Evolutionary conservation across 2,329 filamentous ascomycete species (phyloP), one percentile per base, ranked within the genome.

Genomic region (Colletotrichum sp.): DNA sequence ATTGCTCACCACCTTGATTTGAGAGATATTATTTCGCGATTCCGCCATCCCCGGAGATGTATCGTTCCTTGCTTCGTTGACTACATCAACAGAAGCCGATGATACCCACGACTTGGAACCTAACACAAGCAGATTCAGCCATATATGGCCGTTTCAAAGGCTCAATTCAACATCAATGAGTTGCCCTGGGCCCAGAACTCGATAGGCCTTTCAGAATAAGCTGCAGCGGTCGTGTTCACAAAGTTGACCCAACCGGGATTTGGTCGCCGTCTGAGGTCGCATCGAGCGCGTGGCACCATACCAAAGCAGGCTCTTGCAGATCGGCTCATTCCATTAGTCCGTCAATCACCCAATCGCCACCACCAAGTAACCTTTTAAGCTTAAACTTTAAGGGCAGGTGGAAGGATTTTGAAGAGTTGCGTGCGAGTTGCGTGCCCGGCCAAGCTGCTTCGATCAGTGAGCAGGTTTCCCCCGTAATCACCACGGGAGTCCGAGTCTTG

Each of bases 341-440:
- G 16, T 21, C 9, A 18, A 59, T 24, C 28, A 60, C 68, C 64
- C 60, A 75, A 67, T 62, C 15, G 34, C 7, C 28, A 8, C 44
- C 24, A 15, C 18, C 9, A 16, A 34, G 32, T 34, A n/a, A 65
- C 44, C 49, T 74, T 60, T 76, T 76, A 74, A 76, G 74, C 74
- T 76, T 76, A 76, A 74, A 76, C 70, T 34, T 69, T 69, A 69
- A 28, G 15, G 70, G 70, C 70, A 76, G 74, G 74, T 76, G 70
- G 44, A 68, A 76, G 69, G 73, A 72, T 72, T 72, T 34, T 15
- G 44, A 36, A 21, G 44, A 28, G 21, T 65, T 59, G 70, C 64
- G 70, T 76, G 73, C 73, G 26, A 68, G 57, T 65, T 52, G 70
- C 64, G 59, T 69, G 64, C 57, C 24, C 59, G 28, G 8, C 39